A percentile compares a stretch with the other conserved stretches of the same genome.
Conservation (phyloP, 2,329 filamentous ascomycete genomes). For the Arachnopeziza araneosa region DNA sequence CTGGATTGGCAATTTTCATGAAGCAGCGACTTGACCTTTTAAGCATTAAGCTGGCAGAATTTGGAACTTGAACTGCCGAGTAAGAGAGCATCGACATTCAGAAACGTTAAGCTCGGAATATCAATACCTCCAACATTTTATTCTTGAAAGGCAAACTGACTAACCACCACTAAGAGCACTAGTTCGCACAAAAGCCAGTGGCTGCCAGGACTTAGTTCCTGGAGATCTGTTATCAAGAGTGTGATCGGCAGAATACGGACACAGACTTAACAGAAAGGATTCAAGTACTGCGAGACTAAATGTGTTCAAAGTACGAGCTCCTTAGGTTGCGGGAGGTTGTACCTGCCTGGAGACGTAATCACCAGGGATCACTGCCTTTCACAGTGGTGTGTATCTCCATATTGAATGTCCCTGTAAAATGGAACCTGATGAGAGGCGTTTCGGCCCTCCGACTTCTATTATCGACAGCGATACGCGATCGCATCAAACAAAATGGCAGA, state of each 20-base stretch:
- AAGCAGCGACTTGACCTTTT: neutral
- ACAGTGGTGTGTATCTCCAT: neutral
- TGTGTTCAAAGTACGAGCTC: neutral
- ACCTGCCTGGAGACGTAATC: constrained; percentile 11
- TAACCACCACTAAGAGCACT: neutral
- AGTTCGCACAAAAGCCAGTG: too few species aligned
- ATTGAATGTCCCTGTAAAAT: neutral
- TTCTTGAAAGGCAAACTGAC: neutral
- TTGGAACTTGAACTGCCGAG: neutral
- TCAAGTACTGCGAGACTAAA: neutral
- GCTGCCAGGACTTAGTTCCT: too few species aligned
- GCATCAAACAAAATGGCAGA: neutral
- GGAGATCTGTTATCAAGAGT: too few species aligned
- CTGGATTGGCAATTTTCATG: neutral
- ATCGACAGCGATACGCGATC: neutral
- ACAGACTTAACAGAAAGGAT: neutral
- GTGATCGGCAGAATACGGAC: too few species aligned
- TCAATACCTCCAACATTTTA: neutral
- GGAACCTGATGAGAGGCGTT: neutral
- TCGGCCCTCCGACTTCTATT: neutral
- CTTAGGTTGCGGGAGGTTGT: neutral
- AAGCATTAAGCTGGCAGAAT: neutral
- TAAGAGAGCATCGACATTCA: neutral
- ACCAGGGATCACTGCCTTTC: constrained; percentile 1
- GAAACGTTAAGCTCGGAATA: neutral